Evolutionary conservation across 805 yeast species (phyloP), one percentile per base, ranked within the genome.

Genomic region (Phaffomyces antillensis): DNA sequence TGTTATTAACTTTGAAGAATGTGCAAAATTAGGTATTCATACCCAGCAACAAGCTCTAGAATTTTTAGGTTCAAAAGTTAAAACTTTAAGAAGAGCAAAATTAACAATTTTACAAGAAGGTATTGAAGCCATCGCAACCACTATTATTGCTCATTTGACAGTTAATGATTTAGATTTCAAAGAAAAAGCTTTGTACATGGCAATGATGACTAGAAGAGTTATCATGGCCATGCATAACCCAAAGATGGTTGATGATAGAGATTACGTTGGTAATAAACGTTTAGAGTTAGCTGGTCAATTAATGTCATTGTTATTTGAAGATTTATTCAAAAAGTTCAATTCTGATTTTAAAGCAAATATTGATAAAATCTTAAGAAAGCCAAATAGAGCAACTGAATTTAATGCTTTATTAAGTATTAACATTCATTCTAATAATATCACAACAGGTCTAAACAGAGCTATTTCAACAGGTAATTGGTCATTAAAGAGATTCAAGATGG

Each of bases 381-480:
- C 97, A 25, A 87, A 91, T 59, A 77, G 98, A 54, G 91, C 96
- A 1, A 85, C 86, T 48, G 98, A 91, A 61, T 93, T 91, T 59
- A 97, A 93, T 66, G 98, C 99, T 0, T 70, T 91, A 38, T 66
- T 91, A 49, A 85, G 87, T 46, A 88, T 93, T 60, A 85, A 87
- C 52, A 88, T 89, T 42, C 96, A 91, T 63, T 85, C 96, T 6
- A 86, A 86, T 58, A 89, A 90, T 59, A 90, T 93, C 53, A 88
- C 99, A 13, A 84, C 85, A 60, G 99, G 99, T 28, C 71, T 93
- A 65, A 90, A 89, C 62, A 77, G 98, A 59, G 97, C 99, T 37
- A 93, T 93, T 40, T 90, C 98, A 15, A 93, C 99, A 0, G 99
- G 99, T 55, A 93, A 93, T 64, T 93, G 99, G 99, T 88, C 97